Conservation (phyloP, 805 yeast genomes). For the Peterozyma toletana region DNA sequence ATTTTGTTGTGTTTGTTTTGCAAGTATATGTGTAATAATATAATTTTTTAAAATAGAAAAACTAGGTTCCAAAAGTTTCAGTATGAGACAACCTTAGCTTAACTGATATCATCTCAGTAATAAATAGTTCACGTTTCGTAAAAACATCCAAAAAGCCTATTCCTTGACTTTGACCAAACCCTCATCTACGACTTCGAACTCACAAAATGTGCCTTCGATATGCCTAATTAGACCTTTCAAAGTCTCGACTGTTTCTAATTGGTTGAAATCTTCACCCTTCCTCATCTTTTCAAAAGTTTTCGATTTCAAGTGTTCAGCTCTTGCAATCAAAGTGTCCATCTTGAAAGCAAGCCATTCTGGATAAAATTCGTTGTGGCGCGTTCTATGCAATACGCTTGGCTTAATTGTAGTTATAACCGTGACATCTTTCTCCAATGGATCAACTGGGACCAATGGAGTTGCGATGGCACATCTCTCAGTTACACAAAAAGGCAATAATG, state of each 20-base stretch:
- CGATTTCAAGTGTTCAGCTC: conserved; percentile 14
- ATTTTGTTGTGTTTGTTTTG: too few relatives aligned
- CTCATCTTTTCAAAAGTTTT: conserved; percentile 11
- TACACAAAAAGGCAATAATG: conserved; percentile 16
- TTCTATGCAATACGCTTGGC: conserved; percentile 19
- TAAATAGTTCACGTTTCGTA: too few relatives aligned
- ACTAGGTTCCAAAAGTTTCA: too few relatives aligned
- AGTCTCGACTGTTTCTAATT: conserved; percentile 19
- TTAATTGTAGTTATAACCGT: conserved; percentile 23
- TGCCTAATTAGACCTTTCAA: conserved; percentile 18
- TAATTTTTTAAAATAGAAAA: too few relatives aligned
- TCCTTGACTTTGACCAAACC: conserved; percentile 1
- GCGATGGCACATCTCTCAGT: conserved; percentile 24
- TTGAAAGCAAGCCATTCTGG: conserved; percentile 21
- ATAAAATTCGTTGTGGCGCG: conserved; percentile 22
- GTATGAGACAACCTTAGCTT: too few relatives aligned
- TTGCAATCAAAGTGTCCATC: conserved; percentile 17
- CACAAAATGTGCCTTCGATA: conserved; percentile 23
- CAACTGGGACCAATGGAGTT: conserved; percentile 22
- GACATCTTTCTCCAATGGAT: conserved; percentile 22
- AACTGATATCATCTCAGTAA: too few relatives aligned
- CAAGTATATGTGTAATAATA: too few relatives aligned
- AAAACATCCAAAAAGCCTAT: too few relatives aligned
- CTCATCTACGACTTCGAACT: conserved; percentile 21
- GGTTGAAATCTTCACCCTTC: conserved; percentile 21